Evolutionary conservation across 306 rosid species (phyloP).

Genomic region (Quercus berberidifolia): DNA sequence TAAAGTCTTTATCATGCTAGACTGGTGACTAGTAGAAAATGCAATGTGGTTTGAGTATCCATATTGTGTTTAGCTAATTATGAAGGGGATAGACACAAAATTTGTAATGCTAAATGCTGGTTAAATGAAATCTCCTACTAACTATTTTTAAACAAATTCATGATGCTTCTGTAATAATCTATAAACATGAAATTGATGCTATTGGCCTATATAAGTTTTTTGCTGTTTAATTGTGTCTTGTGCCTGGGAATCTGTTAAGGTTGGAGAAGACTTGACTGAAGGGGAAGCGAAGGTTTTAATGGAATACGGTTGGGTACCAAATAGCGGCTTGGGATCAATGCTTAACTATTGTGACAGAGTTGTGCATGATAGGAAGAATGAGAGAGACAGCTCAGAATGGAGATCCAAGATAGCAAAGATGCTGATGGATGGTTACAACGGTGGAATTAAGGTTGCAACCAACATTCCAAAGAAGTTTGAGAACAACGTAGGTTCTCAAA

Average conservation of each 20-base stretch:
- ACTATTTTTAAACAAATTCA: neutral
- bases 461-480: constrained; percentile 44
- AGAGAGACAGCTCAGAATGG: constrained; percentile 66
- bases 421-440: constrained; percentile 64
- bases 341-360: constrained; percentile 82
- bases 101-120: neutral
- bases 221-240: neutral
- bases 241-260: constrained; percentile 24
- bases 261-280: constrained; percentile 55
- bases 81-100: neutral
- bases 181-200: neutral
- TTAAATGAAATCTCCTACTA: neutral
- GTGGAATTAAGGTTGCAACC: constrained; percentile 46
- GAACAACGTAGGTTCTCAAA: constrained; percentile 32
- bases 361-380: constrained; percentile 70
- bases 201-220: no score
- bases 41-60: neutral
- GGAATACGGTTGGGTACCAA: constrained; percentile 79
- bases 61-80: neutral
- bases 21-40: neutral
- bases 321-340: constrained; percentile 86
- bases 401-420: constrained; percentile 74
- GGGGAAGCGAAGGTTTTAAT: constrained; percentile 71
- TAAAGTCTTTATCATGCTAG: neutral
- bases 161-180: neutral